phyloP scores from a whole-genome alignment of 1,139 yeast genomes.

The Sporopachydermia cereana region DNA sequence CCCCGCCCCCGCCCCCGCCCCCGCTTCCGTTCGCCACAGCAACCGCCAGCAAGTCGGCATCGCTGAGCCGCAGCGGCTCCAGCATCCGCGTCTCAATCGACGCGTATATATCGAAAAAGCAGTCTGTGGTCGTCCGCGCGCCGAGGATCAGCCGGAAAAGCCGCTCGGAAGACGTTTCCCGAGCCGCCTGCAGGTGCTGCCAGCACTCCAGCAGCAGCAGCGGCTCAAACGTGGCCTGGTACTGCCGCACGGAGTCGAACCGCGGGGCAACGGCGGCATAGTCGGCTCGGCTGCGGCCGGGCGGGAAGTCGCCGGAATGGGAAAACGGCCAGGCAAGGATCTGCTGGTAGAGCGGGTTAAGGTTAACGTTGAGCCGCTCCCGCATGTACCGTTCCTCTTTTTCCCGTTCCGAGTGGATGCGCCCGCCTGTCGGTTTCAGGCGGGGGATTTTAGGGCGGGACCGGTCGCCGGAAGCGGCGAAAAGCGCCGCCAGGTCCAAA shows the following conservation, averaged over 20 bases:
- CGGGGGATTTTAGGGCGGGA: conserved; percentile 6
- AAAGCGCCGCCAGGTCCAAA: conserved; percentile 16
- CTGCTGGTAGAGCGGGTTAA: conserved; percentile 60
- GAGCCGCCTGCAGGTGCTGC: conserved; percentile 74
- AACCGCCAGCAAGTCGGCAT: conserved; percentile 67
- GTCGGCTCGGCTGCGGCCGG: conserved; percentile 26
- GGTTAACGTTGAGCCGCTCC: conserved; percentile 62
- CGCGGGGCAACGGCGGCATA: conserved; percentile 32
- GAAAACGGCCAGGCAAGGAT: conserved; percentile 73
- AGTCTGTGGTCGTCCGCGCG: conserved; percentile 71
- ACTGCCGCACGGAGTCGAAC: conserved; percentile 50
- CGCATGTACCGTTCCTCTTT: conserved; percentile 72
- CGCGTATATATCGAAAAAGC: conserved; percentile 82
- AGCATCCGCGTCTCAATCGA: conserved; percentile 46
- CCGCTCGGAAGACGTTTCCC: conserved; percentile 30
- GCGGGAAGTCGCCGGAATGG: conserved; percentile 46
- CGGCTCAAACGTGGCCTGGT: conserved; percentile 62
- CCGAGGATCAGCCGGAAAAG: conserved; percentile 69
- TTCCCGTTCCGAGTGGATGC: conserved; percentile 28
- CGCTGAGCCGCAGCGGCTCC: conserved; percentile 46
- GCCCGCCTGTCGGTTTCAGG: conserved; percentile 12
- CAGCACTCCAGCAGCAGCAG: conserved; percentile 81
- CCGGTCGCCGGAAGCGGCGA: background rate
- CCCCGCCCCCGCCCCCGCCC: background rate
- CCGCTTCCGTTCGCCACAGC: conserved; percentile 29